Base-by-base conservation (phyloP, 108 stramenopile genomes). In the Cyclotella baltica region DNA sequence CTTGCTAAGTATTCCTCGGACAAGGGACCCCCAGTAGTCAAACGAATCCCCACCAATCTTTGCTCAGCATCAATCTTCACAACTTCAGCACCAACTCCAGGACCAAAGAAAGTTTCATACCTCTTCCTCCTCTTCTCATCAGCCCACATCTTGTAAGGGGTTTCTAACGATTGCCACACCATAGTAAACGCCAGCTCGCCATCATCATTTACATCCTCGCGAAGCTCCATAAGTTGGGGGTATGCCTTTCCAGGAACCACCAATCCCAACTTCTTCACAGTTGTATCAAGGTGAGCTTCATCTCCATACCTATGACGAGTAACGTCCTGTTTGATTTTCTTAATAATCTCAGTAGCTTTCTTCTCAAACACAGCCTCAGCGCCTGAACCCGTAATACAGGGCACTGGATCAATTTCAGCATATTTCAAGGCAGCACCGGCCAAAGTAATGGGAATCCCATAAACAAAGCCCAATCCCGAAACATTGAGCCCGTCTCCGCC, bases 291-390 rank as follows among this genome's bases (percentile, higher is more conserved):
- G 79, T 98, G 98, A 18, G 98, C 98, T 85, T 98, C 98, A 72
- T 98, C 98, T 66, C 98, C 98, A 77, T 98, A 98, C 62, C 98
- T 81, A 74, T 98, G 98, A 22, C 98, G 86, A n/a, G 98, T 98
- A 4, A 98, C 98, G 74, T 98, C 98, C 78, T 96, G 90, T 64
- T 96, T 94, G 51, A 98, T 92, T 73, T 97, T 93, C 34, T 74
- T 63, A 64, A 97, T 88, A 23, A 90, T 97, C 62, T 97, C 97
- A 16, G 96, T 97, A 20, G 88, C 94, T 85, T 97, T 96, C 25
- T 72, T 33, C 33, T 97, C 96, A 74, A 87, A 94, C n/a, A 96
- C 59, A 0, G 67, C 70, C 52, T 92, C 92, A 13, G 78, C 93
- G 5, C 48, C 87, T 11, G 85, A 76, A 22, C 73, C 22, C 10